These are phyloP conservation scores for Cladophialophora bantiana DNA, from an alignment of 2,329 filamentous ascomycete genomes.

Conservation along the genomic window DNA sequence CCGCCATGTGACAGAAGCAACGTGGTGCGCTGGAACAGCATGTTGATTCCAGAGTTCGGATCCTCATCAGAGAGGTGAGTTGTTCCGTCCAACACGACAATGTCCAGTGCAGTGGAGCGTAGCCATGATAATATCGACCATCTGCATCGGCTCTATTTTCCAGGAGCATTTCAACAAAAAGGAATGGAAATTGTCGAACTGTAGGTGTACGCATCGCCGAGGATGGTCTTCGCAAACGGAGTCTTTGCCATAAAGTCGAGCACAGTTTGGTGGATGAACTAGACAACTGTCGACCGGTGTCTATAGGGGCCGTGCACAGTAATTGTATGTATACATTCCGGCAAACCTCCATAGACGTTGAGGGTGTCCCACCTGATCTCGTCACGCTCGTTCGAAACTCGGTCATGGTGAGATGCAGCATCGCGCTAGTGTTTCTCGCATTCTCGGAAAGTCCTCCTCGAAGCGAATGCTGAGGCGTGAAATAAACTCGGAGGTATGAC, in stretches of 20 bases:
- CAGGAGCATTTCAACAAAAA: neutral
- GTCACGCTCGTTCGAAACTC: neutral
- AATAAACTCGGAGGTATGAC: neutral
- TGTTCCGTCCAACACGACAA: no score
- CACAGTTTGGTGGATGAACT: slow-evolving; percentile 7
- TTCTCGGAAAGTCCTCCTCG: neutral
- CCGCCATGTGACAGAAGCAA: neutral
- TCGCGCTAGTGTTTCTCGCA: neutral
- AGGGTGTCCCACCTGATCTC: neutral
- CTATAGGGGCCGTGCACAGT: neutral
- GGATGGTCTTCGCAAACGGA: neutral
- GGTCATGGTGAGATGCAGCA: neutral
- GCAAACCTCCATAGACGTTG: neutral
- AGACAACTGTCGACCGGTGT: neutral
- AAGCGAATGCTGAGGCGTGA: neutral
- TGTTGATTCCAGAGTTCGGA: neutral
- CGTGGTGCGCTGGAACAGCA: neutral
- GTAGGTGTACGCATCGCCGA: neutral
- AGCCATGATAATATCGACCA: no score
- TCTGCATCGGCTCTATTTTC: no score
- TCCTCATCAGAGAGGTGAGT: no score
- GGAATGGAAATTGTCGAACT: neutral
- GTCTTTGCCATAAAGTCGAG: slow-evolving; percentile 2
- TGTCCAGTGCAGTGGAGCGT: no score
- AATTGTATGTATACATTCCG: neutral